Evolutionary conservation across 805 yeast species (phyloP).

Genomic region (Metschnikowia cubensis): DNA sequence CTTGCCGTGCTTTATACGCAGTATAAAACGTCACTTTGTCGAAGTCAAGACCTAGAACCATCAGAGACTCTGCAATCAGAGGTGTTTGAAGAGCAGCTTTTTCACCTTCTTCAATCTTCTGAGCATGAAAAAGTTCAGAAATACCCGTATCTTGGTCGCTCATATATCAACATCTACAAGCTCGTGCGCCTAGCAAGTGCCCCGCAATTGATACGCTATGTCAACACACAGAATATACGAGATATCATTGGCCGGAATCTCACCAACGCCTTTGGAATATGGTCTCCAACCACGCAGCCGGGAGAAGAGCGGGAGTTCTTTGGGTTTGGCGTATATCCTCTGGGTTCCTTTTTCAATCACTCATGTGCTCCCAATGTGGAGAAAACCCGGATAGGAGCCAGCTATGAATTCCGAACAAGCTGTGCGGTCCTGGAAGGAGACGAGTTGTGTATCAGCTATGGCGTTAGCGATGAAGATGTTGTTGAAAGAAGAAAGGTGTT

Average conservation of each 20-base stretch:
- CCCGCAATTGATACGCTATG: constrained; percentile 24
- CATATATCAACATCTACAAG: constrained; percentile 47
- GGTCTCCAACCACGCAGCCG: constrained; percentile 42
- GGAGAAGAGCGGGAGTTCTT: constrained; percentile 50
- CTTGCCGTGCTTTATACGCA: constrained; percentile 19
- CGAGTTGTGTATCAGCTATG: constrained; percentile 60
- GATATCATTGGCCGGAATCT: constrained; percentile 54
- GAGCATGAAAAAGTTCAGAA: constrained; percentile 43
- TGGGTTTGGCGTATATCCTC: constrained; percentile 59
- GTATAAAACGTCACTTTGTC: constrained; percentile 9
- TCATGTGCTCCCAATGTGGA: constrained; percentile 56
- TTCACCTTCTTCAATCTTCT: constrained; percentile 47
- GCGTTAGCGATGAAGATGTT: constrained; percentile 43
- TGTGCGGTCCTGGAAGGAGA: constrained; percentile 39
- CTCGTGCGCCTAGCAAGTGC: constrained; percentile 42
- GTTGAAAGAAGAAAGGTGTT: constrained; percentile 40
- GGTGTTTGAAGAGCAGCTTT: constrained; percentile 18
- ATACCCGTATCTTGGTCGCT: constrained; percentile 46
- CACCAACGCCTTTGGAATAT: constrained; percentile 67
- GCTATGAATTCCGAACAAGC: constrained; percentile 35
- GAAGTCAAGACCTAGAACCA: neutral
- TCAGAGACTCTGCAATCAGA: neutral
- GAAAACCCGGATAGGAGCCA: constrained; percentile 39
- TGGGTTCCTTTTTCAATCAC: constrained; percentile 66
- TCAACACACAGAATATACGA: constrained; percentile 41